Conservation (phyloP, 495 filamentous ascomycete species). For the Peziza echinospora region DNA sequence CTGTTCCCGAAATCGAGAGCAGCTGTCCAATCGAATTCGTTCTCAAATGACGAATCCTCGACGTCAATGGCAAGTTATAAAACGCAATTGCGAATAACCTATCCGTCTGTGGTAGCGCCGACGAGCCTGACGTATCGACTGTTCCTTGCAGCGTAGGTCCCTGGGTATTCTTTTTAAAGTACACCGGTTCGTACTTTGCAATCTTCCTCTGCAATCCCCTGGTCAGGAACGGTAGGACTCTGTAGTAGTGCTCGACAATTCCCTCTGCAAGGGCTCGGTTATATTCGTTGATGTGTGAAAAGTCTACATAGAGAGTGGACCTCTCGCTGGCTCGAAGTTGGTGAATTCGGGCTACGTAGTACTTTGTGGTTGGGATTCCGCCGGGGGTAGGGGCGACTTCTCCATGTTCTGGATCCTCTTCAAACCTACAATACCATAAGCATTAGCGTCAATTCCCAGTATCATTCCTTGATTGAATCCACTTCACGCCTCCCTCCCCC, state of each 20-base stretch:
- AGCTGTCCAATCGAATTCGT: slow-evolving; percentile 83
- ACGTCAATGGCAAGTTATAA: slow-evolving; percentile 90
- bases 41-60: slow-evolving; percentile 67
- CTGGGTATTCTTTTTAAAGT: slow-evolving; percentile 54
- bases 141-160: slow-evolving; percentile 19
- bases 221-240: slow-evolving; percentile 81
- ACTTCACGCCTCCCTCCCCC: no score
- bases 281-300: slow-evolving; percentile 53
- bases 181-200: slow-evolving; percentile 79
- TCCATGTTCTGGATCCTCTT: slow-evolving; percentile 54
- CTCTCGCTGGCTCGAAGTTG: slow-evolving; percentile 63
- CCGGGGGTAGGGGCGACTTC: slow-evolving; percentile 20
- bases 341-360: slow-evolving; percentile 91
- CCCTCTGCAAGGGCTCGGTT: slow-evolving; percentile 59
- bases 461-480: neutral
- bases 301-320: slow-evolving; percentile 97
- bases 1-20: slow-evolving; percentile 85
- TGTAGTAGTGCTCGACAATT: slow-evolving; percentile 77
- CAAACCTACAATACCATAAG: slow-evolving; percentile 30
- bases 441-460: slow-evolving; percentile 6
- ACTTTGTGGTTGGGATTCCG: slow-evolving; percentile 28
- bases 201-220: slow-evolving; percentile 81
- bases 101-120: slow-evolving; percentile 67
- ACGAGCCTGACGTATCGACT: slow-evolving; percentile 28
- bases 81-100: slow-evolving; percentile 89